These are phyloP conservation scores for Teratosphaeria zuluensis DNA, from an alignment of 2,329 filamentous ascomycete species.

Conservation along the genomic window DNA sequence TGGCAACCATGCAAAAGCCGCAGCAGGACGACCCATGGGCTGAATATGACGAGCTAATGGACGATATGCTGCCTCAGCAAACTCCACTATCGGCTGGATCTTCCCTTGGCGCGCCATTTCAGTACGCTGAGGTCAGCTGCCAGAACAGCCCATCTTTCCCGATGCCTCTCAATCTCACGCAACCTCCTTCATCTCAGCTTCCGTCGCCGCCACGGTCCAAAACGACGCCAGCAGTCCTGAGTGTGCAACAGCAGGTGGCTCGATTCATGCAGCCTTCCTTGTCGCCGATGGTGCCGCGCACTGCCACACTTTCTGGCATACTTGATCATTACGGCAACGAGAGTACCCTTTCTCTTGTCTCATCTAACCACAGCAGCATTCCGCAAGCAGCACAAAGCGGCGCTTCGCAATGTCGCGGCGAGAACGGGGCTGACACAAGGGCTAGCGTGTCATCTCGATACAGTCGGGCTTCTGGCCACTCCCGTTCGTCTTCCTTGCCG, in stretches of 20 bases:
- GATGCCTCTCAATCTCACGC: constrained; percentile 2
- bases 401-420: not conserved
- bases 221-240: constrained; percentile 10
- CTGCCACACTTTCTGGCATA: constrained; percentile 44
- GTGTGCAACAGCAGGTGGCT: constrained; percentile 21
- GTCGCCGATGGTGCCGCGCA: constrained; percentile 32
- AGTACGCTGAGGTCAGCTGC: constrained; percentile 46
- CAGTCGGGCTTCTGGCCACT: constrained; percentile 21
- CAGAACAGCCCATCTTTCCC: constrained; percentile 7
- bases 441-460: constrained; percentile 14
- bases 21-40: constrained; percentile 84
- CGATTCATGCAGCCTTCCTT: constrained; percentile 21
- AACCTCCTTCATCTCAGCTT: constrained; percentile 5
- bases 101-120: constrained; percentile 43
- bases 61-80: constrained; percentile 51
- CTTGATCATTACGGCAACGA: constrained; percentile 42
- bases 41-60: constrained; percentile 83
- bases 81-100: constrained; percentile 44
- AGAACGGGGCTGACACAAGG: constrained; percentile 4
- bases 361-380: constrained; percentile 5
- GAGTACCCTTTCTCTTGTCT: constrained; percentile 24
- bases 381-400: constrained; percentile 5
- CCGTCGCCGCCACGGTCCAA: constrained; percentile 7
- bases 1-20: not conserved
- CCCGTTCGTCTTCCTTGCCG: constrained; percentile 20